Conservation (phyloP, 2,329 filamentous ascomycete species). For the Colletotrichum costaricense region DNA sequence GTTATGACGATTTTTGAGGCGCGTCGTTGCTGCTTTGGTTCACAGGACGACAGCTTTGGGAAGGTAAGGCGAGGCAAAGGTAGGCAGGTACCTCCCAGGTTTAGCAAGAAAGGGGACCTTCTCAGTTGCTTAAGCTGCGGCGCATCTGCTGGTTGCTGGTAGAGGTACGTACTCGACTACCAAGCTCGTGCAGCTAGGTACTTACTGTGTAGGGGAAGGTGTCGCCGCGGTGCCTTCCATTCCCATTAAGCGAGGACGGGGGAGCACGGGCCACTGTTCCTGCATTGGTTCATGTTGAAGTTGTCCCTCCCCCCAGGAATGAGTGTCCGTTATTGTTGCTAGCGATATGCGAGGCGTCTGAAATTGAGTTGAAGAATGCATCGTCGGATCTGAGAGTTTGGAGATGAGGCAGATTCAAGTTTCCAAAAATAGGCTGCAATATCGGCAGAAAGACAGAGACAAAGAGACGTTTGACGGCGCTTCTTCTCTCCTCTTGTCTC, state of each 20-base stretch:
- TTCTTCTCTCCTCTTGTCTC: neutral
- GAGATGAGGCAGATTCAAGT: neutral
- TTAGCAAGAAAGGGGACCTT: neutral
- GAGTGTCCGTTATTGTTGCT: neutral
- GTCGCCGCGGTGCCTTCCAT: neutral
- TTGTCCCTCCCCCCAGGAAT: too few relatives aligned
- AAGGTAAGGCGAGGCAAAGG: neutral
- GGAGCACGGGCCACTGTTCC: slow-evolving; percentile 26
- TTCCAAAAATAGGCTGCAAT: neutral
- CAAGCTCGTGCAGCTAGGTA: slow-evolving; percentile 8
- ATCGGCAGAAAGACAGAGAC: too few relatives aligned
- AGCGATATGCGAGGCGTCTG: neutral
- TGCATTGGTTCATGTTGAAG: slow-evolving; percentile 2
- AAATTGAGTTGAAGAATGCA: neutral
- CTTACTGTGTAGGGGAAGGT: too few relatives aligned
- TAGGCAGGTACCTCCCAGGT: neutral
- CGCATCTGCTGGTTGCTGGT: neutral
- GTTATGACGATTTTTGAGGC: slow-evolving; percentile 37
- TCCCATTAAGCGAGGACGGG: slow-evolving; percentile 1
- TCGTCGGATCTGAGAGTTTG: neutral
- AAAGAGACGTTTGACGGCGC: neutral
- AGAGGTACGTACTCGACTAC: slow-evolving; percentile 1
- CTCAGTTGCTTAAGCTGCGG: neutral
- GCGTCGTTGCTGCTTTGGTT: slow-evolving; percentile 34
- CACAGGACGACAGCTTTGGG: slow-evolving; percentile 31